phyloP scores from a whole-genome alignment of 148 eudicot species.

The Vaccinium macrocarpon region DNA sequence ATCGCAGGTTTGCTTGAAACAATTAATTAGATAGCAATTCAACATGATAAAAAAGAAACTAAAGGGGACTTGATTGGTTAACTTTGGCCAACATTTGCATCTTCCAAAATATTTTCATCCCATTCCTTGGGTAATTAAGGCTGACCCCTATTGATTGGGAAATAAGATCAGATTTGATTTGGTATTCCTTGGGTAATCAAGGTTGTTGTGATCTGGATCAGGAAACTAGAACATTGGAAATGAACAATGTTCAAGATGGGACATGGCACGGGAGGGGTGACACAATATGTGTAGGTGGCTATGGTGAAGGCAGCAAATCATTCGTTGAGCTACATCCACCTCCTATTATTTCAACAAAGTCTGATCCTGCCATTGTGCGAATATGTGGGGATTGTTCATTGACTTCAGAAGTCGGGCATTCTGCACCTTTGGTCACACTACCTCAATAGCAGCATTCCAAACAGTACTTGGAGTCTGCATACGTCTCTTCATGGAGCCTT shows the following conservation, averaged over 20 bases:
- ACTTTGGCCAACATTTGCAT: not conserved
- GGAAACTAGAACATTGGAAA: slow-evolving; percentile 93
- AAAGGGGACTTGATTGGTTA: not conserved
- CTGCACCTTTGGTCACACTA: slow-evolving; percentile 16
- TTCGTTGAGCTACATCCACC: slow-evolving; percentile 60
- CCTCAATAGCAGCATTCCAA: not conserved
- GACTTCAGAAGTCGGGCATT: slow-evolving; percentile 7
- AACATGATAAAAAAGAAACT: not conserved
- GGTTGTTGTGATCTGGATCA: slow-evolving; percentile 23
- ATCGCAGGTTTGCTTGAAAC: slow-evolving; percentile 57
- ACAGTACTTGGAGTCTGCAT: not conserved
- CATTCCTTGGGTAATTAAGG: not conserved
- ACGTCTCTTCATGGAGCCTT: not conserved
- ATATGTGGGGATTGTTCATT: not conserved
- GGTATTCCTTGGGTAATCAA: not conserved
- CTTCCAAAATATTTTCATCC: not conserved
- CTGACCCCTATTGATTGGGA: no score
- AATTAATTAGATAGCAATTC: not conserved
- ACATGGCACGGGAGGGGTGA: slow-evolving; percentile 95
- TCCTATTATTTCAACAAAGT: slow-evolving; percentile 41
- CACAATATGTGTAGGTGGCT: slow-evolving; percentile 71
- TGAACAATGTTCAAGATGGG: slow-evolving; percentile 93
- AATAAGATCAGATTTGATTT: no score
- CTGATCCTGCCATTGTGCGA: slow-evolving; percentile 22
- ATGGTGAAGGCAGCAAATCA: slow-evolving; percentile 48